Evolutionary conservation across 768 basidiomycete genomes (phyloP), one percentile per base, ranked within the genome.

Genomic region (Lactarius hengduanensis): DNA sequence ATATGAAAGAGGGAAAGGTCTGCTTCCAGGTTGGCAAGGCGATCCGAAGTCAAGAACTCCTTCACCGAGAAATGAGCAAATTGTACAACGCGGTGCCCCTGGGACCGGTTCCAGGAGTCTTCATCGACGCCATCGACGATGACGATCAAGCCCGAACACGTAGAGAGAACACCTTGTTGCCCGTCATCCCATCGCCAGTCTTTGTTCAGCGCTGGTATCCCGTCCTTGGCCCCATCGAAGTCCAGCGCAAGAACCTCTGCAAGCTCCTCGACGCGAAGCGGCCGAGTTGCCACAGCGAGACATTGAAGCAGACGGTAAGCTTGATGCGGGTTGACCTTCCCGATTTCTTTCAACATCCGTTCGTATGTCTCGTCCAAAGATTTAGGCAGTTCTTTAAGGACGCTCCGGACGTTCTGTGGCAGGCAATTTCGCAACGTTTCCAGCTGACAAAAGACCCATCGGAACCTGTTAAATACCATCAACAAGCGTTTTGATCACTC

Each of bases 1-100:
- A 58, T 40, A 58, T 38, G 57, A 28, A 36, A 40, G 5, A 3
- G 57, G 13, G 57, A n/a, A 7, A 40, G 13, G 6, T 34, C 34
- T 40, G 38, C 3, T 16, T 26, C 22, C 1, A 26, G n/a, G 22
- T 11, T 26, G 4, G 22, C 15, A 26, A 58, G 38, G 22, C 57
- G 57, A 18, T 58, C 22, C 6, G 36, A 40, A 26, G 57, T 58
- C 57, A 58, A 58, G 57, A 58, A 58, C 13, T 58, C 57, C 22
- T 58, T 34, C 22, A 58, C 43, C 0, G 60, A 41, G 26, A 61
- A 36, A 22, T 53, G 50, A 28, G 41, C 28, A 3, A 45, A 61
- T 50, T 47, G 60, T 7, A 47, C 45, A 22, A 60, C 22, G 4
- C 47, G 22, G n/a, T 4, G 4, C 11, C 10, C 3, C 10, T 11